These are phyloP conservation scores for Acorus gramineus DNA, from an alignment of 106 monocot species.

Conservation along the genomic window DNA sequence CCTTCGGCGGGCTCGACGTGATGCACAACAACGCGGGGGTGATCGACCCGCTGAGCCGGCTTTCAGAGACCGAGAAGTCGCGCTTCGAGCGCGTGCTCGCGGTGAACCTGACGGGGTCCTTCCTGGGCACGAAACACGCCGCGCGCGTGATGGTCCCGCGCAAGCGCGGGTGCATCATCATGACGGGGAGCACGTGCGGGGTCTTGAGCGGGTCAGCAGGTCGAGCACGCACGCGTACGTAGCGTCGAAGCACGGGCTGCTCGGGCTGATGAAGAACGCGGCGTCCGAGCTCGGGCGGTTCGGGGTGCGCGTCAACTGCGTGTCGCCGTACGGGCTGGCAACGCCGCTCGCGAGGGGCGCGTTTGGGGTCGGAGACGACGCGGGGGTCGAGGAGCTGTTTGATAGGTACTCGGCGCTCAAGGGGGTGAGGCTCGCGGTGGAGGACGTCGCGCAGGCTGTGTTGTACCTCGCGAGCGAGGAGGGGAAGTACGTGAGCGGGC, in stretches of 20 bases:
- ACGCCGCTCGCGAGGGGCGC: no score
- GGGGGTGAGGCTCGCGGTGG: no score
- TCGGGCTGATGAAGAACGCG: conserved; percentile 12
- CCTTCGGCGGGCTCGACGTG: conserved; percentile 1
- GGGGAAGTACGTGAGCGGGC: no score
- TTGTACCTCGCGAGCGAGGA: no score
- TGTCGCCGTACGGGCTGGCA: conserved; percentile 6
- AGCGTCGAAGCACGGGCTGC: conserved; percentile 10
- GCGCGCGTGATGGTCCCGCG: no score
- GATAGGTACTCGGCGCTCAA: no score
- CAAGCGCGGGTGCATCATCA: conserved; percentile 2
- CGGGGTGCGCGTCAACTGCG: conserved; percentile 16
- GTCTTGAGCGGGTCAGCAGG: background rate
- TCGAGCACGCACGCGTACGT: background rate
- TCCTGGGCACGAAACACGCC: conserved; percentile 10
- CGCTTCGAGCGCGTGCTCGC: background rate
- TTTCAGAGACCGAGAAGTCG: background rate
- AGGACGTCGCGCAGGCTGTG: no score
- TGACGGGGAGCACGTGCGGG: background rate
- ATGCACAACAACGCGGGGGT: conserved; percentile 8
- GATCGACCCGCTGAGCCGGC: background rate
- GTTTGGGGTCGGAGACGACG: no score
- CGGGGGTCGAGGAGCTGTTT: no score
- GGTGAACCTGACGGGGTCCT: conserved; percentile 2
- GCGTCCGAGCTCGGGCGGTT: conserved; percentile 14